Evolutionary conservation across 1,284 basidiomycete genomes (phyloP).

Genomic region (Mycena citricolor): DNA sequence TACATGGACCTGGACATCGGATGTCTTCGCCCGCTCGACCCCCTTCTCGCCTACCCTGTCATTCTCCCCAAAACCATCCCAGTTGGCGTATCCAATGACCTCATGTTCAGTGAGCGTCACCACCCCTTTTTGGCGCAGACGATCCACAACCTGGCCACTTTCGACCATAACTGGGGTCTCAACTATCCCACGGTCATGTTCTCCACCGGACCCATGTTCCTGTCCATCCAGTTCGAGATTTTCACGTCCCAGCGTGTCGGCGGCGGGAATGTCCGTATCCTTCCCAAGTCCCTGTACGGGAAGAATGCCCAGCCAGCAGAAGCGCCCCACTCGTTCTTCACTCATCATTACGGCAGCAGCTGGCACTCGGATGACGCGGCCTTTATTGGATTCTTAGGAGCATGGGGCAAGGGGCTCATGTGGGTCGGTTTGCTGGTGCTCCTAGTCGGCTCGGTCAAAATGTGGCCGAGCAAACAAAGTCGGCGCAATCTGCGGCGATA

Average conservation of each 20-base stretch:
- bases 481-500: slow-evolving; percentile 63
- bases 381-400: slow-evolving; percentile 87
- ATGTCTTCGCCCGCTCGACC: slow-evolving; percentile 87
- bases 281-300: slow-evolving; percentile 93
- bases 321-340: slow-evolving; percentile 91
- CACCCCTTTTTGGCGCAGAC: slow-evolving; percentile 93
- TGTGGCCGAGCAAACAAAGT: slow-evolving; percentile 61
- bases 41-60: slow-evolving; percentile 85
- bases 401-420: slow-evolving; percentile 85
- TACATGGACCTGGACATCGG: slow-evolving; percentile 99
- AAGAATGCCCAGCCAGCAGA: slow-evolving; percentile 89
- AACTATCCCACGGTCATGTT: slow-evolving; percentile 99
- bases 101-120: slow-evolving; percentile 86
- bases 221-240: slow-evolving; percentile 84
- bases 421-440: slow-evolving; percentile 76
- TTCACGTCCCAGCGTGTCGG: slow-evolving; percentile 76
- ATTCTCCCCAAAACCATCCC: slow-evolving; percentile 95
- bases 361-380: slow-evolving; percentile 96
- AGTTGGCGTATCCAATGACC: slow-evolving; percentile 95
- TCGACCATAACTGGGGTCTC: slow-evolving; percentile 90
- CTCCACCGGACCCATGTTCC: slow-evolving; percentile 94
- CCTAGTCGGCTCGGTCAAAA: slow-evolving; percentile 62
- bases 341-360: slow-evolving; percentile 94
- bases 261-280: slow-evolving; percentile 76
- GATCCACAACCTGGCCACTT: slow-evolving; percentile 90